phyloP scores from a whole-genome alignment of 176 grass and related monocot species.

The Eremochloa ophiuroides region DNA sequence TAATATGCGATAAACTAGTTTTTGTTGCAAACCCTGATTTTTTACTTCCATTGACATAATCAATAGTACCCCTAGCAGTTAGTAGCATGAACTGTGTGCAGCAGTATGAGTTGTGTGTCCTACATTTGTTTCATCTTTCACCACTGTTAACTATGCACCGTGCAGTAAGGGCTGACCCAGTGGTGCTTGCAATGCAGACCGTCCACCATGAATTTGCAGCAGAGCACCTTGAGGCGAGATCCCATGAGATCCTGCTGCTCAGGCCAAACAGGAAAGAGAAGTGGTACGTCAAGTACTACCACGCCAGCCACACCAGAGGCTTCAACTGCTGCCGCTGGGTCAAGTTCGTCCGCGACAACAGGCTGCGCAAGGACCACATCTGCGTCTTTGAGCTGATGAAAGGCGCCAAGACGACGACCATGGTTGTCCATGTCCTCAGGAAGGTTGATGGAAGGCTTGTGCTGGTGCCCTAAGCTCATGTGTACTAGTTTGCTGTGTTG shows the following conservation, averaged over 20 bases:
- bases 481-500: neutral
- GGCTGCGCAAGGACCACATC: conserved; percentile 16
- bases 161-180: neutral
- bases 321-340: conserved; percentile 26
- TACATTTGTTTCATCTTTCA: neutral
- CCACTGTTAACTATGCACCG: neutral
- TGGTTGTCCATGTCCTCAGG: conserved; percentile 22
- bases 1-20: neutral
- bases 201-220: conserved; percentile 26
- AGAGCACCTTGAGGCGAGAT: conserved; percentile 27
- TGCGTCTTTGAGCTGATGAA: conserved; percentile 44
- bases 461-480: conserved; percentile 2
- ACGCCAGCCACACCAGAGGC: neutral
- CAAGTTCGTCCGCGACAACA: conserved; percentile 20
- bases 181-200: conserved; percentile 5
- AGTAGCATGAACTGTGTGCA: neutral
- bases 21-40: too few relatives aligned
- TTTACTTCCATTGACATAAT: neutral
- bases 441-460: conserved; percentile 3
- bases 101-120: neutral
- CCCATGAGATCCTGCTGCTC: conserved; percentile 12
- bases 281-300: conserved; percentile 27
- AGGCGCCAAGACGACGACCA: neutral
- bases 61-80: neutral
- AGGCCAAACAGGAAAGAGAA: conserved; percentile 22